Base-by-base conservation (phyloP, 2,329 filamentous ascomycete genomes). In the Ophiognomonia clavigignenti-juglandacearum region DNA sequence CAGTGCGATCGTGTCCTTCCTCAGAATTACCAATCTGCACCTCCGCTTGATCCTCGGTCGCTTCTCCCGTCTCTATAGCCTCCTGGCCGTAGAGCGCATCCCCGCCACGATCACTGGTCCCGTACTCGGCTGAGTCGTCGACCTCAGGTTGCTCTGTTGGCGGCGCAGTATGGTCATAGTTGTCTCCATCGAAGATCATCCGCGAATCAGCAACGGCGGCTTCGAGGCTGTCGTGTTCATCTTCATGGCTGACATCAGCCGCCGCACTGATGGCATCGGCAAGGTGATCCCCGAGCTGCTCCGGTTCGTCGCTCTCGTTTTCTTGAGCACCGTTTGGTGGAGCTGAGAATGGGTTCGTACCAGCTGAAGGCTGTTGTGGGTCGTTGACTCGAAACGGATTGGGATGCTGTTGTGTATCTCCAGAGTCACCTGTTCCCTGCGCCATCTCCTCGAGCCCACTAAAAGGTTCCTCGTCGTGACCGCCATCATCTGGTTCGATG, bases 361-460 rank as follows among this genome's bases (percentile, higher is more conserved):
- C n/a, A n/a, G n/a, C n/a, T n/a, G n/a, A n/a, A n/a, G n/a, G n/a
- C n/a, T n/a, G n/a, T n/a, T n/a, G 24, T 26, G 6, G 24, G n/a
- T 22, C 37, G 10, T n/a, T 32, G 16, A 45, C 24, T 34, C 26
- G 36, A 13, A 45, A 48, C 18, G 45, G 45, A 23, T 51, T 48
- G 16, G 22, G 36, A 2, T 41, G 14, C 16, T 51, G 49, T 34
- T 45, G 41, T n/a, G 24, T 18, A 19, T 46, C 18, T 9, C 29
- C 18, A 10, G 31, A 26, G 13, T 22, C 35, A 18, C 11, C n/a
- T 32, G 20, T 13, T 24, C 14, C 35, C 16, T 34, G 29, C 23
- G 22, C 11, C 5, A 19, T 29, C 7, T 23, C 46, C n/a, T 43
- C 38, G 14, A 13, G 13, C n/a, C 41, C 41, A 35, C 40, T 24